These are phyloP conservation scores for Cyphellophora attinorum DNA, from an alignment of 2,329 filamentous ascomycete genomes.

Conservation along the genomic window DNA sequence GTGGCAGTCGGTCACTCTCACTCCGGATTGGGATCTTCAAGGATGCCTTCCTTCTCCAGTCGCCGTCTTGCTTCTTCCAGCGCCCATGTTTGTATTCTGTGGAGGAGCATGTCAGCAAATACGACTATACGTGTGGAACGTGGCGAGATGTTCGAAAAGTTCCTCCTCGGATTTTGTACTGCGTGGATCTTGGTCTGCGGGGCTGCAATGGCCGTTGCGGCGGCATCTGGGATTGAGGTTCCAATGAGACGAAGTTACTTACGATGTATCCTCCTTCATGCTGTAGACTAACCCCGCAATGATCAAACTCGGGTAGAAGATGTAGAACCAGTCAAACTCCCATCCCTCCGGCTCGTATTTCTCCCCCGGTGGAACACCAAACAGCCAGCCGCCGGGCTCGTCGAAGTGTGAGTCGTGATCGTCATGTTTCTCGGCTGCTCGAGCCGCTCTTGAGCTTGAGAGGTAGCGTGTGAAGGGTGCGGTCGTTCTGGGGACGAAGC, in stretches of 20 bases:
- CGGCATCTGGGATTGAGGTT: too few species aligned
- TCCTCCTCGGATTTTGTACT: too few species aligned
- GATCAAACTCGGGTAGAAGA: constrained; percentile 65
- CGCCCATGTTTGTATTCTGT: constrained; percentile 97
- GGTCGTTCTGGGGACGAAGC: too few species aligned
- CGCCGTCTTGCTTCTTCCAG: constrained; percentile 91
- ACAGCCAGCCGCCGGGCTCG: constrained; percentile 83
- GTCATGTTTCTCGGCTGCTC: neutral
- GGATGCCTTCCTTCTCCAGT: constrained; percentile 90
- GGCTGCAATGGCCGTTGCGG: too few species aligned
- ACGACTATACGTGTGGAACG: too few species aligned
- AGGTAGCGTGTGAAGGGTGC: too few species aligned
- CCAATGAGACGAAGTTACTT: too few species aligned
- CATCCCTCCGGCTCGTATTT: constrained; percentile 94
- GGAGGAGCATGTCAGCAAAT: constrained; percentile 2
- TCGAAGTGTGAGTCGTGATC: constrained; percentile 57
- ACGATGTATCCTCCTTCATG: constrained; percentile 99
- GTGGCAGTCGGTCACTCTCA: too few species aligned
- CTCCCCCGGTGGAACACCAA: constrained; percentile 87
- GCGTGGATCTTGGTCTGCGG: too few species aligned
- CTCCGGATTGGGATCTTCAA: constrained; percentile 55
- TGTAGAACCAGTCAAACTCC: constrained; percentile 45
- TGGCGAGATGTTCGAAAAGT: too few species aligned
- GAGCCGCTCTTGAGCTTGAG: too few species aligned
- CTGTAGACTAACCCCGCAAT: constrained; percentile 73